These are phyloP conservation scores for Venturiaceae sp. DNA, from an alignment of 2,329 filamentous ascomycete species.

Conservation along the genomic window DNA sequence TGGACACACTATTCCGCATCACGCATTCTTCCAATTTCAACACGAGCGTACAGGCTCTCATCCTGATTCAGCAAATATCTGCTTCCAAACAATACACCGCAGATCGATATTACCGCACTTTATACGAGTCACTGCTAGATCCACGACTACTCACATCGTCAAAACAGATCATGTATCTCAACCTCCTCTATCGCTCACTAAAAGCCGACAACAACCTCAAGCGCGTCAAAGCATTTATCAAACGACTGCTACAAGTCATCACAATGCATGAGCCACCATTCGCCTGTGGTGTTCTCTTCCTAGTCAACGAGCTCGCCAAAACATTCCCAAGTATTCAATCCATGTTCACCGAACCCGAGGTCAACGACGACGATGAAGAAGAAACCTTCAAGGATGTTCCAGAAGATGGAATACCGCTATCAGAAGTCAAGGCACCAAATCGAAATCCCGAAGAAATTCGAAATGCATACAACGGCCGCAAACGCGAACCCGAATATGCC, in stretches of 20 bases:
- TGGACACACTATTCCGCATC: slow-evolving; percentile 90
- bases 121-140: slow-evolving; percentile 92
- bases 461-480: slow-evolving; percentile 67
- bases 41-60: slow-evolving; percentile 89
- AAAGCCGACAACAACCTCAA: slow-evolving; percentile 87
- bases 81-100: slow-evolving; percentile 68
- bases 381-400: slow-evolving; percentile 60
- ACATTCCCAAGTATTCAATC: slow-evolving; percentile 73
- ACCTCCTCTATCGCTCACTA: slow-evolving; percentile 77
- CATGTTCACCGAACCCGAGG: slow-evolving; percentile 72
- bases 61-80: slow-evolving; percentile 89
- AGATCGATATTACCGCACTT: slow-evolving; percentile 87
- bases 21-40: slow-evolving; percentile 99
- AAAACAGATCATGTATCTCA: slow-evolving; percentile 92
- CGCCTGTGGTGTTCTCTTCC: slow-evolving; percentile 83
- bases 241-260: slow-evolving; percentile 80
- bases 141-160: slow-evolving; percentile 81
- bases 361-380: slow-evolving; percentile 57
- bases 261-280: slow-evolving; percentile 88
- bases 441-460: slow-evolving; percentile 20
- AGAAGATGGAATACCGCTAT: slow-evolving; percentile 34
- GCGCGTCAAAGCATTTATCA: slow-evolving; percentile 90
- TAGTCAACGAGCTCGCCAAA: slow-evolving; percentile 70
- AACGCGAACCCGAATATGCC: slow-evolving; percentile 83
- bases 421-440: not conserved